These are phyloP conservation scores for Marasmius oreades DNA, from an alignment of 1,284 basidiomycete genomes.

Conservation along the genomic window DNA sequence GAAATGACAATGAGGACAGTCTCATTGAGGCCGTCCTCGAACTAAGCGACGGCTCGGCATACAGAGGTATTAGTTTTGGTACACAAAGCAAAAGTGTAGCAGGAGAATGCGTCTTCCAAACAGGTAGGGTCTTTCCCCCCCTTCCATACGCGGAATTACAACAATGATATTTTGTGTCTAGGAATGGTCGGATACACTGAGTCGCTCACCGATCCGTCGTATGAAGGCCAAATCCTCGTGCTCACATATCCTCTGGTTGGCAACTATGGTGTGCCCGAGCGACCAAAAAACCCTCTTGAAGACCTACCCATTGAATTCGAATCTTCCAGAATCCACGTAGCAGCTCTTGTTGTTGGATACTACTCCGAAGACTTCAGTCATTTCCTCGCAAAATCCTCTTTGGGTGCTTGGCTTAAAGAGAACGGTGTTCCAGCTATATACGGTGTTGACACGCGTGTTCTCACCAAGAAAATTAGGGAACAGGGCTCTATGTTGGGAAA, in stretches of 20 bases:
- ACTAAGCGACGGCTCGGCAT: conserved; percentile 88
- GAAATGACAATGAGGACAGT: conserved; percentile 26
- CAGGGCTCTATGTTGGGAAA: conserved; percentile 92
- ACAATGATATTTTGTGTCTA: conserved; percentile 28
- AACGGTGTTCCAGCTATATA: conserved; percentile 94
- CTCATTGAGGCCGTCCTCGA: conserved; percentile 74
- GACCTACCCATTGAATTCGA: conserved; percentile 84
- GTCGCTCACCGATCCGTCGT: conserved; percentile 97
- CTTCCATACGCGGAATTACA: conserved; percentile 6
- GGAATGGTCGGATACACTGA: conserved; percentile 99
- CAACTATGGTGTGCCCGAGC: conserved; percentile 96
- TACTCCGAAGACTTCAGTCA: conserved; percentile 96
- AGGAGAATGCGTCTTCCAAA: conserved; percentile 99
- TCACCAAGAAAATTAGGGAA: conserved; percentile 96
- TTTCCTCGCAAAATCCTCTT: conserved; percentile 86
- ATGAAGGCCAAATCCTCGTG: conserved; percentile 97
- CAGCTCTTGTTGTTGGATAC: conserved; percentile 90
- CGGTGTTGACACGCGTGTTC: conserved; percentile 94
- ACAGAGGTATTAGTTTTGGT: conserved; percentile 91
- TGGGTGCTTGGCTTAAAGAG: conserved; percentile 94
- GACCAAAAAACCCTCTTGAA: conserved; percentile 53
- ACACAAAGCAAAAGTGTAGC: conserved; percentile 88
- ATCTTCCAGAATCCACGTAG: conserved; percentile 91
- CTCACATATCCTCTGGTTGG: conserved; percentile 97
- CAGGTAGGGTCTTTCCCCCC: conserved; percentile 60